Conservation (phyloP, 768 basidiomycete genomes). For the Boletus bicolor region DNA sequence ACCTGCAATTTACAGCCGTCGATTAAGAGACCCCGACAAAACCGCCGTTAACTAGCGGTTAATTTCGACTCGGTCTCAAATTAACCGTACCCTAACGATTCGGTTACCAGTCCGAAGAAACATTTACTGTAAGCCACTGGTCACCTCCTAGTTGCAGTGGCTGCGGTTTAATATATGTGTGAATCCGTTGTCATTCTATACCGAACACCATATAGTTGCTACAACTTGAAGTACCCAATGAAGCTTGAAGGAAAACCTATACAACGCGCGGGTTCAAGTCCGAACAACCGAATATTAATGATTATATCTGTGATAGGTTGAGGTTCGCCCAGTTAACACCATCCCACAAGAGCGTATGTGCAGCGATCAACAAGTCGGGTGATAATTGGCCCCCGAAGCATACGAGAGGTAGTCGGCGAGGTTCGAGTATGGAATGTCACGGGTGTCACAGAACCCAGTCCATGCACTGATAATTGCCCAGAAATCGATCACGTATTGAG, state of each 20-base stretch:
- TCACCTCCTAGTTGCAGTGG: too few species aligned
- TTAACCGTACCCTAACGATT: too few species aligned
- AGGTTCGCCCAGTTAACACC: background rate
- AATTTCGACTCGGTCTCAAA: too few species aligned
- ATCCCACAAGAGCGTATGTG: background rate
- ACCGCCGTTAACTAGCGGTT: too few species aligned
- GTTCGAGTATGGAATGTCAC: slow-evolving; percentile 21
- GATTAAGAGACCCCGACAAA: too few species aligned
- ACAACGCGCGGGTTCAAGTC: background rate
- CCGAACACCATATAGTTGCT: background rate
- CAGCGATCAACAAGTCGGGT: slow-evolving; percentile 14
- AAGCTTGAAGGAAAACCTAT: background rate
- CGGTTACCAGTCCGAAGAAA: too few species aligned
- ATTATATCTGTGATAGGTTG: background rate
- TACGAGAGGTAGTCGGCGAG: slow-evolving; percentile 24
- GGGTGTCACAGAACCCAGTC: slow-evolving; percentile 23
- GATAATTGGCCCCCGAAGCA: slow-evolving; percentile 15
- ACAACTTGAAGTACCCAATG: background rate
- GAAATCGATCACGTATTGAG: slow-evolving; percentile 20
- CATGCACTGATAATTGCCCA: slow-evolving; percentile 24
- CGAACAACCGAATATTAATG: background rate
- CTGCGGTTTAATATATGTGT: background rate
- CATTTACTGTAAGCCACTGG: too few species aligned
- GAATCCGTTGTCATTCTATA: background rate
- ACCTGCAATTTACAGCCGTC: too few species aligned